Conservation (phyloP, 2,329 filamentous ascomycete species). For the Cladosporium colombiae region DNA sequence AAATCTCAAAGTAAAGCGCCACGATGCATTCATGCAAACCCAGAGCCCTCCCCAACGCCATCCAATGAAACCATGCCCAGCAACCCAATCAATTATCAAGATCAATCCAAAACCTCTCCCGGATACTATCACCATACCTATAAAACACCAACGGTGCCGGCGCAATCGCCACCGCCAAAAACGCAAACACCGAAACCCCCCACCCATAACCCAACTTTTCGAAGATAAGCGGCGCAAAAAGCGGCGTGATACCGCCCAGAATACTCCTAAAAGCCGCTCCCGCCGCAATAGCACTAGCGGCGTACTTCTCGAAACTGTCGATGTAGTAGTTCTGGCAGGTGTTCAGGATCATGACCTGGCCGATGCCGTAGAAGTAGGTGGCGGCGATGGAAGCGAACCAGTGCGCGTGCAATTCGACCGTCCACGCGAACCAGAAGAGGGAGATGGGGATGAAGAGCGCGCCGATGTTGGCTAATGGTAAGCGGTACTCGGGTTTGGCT, state of each 20-base stretch:
- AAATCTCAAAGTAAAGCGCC: not conserved
- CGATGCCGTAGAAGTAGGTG: constrained; percentile 53
- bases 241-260: constrained; percentile 50
- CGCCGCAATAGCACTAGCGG: constrained; percentile 53
- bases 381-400: constrained; percentile 45
- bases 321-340: constrained; percentile 58
- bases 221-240: constrained; percentile 48
- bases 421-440: constrained; percentile 50
- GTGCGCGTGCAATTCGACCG: constrained; percentile 43
- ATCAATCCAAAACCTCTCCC: constrained; percentile 48
- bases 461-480: constrained; percentile 50
- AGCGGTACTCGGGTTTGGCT: constrained; percentile 45
- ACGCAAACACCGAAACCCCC: constrained; percentile 53
- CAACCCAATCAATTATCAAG: constrained; percentile 25
- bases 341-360: constrained; percentile 56
- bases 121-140: constrained; percentile 47
- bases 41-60: not conserved
- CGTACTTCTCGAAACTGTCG: constrained; percentile 53
- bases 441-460: constrained; percentile 45
- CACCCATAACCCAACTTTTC: constrained; percentile 51
- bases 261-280: constrained; percentile 51
- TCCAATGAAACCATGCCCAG: not conserved
- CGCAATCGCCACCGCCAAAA: constrained; percentile 47
- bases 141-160: constrained; percentile 54
- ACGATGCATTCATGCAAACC: not conserved